A percentile compares a stretch with the other conserved stretches of the same genome.
Conservation (phyloP, 371 early-diverging fungal genomes). For the Mucor velutinosus region DNA sequence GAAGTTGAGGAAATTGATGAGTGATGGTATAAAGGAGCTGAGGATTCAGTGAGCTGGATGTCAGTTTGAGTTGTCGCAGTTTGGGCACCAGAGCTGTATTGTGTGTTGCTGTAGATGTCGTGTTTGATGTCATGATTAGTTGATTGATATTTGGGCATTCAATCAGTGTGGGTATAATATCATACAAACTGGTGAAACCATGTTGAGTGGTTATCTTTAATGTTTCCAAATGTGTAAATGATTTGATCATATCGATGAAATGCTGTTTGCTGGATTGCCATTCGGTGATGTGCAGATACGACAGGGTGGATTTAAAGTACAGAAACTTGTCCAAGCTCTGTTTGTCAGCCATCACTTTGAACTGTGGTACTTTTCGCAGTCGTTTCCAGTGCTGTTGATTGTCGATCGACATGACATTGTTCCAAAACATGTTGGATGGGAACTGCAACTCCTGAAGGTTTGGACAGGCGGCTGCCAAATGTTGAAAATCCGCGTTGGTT, state of each 20-base stretch:
- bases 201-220: constrained; percentile 3
- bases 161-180: constrained; percentile 6
- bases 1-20: not conserved
- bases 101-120: not conserved
- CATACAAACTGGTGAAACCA: constrained; percentile 11
- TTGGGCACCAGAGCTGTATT: not conserved
- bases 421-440: constrained; percentile 19
- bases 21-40: not conserved
- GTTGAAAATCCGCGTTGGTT: constrained; percentile 10
- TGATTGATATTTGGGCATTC: constrained; percentile 7
- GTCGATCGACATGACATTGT: not conserved
- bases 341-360: not conserved
- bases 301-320: constrained; percentile 1
- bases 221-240: constrained; percentile 8
- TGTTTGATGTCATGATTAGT: not conserved
- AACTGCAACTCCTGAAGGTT: constrained; percentile 6
- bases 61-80: not conserved
- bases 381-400: not conserved
- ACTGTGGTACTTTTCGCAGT: not conserved
- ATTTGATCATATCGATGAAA: constrained; percentile 4
- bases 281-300: not conserved
- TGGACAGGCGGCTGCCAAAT: constrained; percentile 10
- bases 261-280: constrained; percentile 1
- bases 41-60: not conserved
- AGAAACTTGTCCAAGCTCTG: not conserved